These are phyloP conservation scores for Neurospora hispaniola DNA, from an alignment of 495 filamentous ascomycete genomes.

Conservation along the genomic window DNA sequence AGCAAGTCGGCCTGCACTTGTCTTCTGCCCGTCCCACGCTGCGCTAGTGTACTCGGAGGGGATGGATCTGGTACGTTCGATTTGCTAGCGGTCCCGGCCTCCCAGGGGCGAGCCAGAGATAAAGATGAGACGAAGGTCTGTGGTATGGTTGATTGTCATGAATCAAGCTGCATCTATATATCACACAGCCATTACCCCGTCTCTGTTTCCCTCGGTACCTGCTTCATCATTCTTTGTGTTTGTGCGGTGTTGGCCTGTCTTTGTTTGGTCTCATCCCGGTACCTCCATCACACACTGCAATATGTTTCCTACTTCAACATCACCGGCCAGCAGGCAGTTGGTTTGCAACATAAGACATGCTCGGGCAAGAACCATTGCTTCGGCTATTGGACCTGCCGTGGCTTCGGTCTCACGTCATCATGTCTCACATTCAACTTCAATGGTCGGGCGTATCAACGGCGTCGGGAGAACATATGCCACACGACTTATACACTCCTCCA, in stretches of 20 bases:
- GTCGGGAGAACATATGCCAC: slow-evolving; percentile 5
- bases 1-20: slow-evolving; percentile 7
- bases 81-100: neutral
- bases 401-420: neutral
- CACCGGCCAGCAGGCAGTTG: neutral
- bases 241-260: neutral
- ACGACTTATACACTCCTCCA: slow-evolving; percentile 31
- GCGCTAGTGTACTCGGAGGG: neutral
- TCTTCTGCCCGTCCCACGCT: neutral
- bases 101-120: neutral
- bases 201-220: neutral
- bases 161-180: neutral
- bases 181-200: neutral
- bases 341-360: neutral
- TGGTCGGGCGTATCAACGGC: neutral
- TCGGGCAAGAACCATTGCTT: neutral
- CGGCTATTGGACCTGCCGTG: neutral
- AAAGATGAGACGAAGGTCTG: neutral
- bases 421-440: neutral
- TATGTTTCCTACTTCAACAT: neutral
- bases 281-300: neutral
- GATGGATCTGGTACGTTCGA: slow-evolving; percentile 9
- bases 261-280: neutral
- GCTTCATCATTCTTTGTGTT: neutral
- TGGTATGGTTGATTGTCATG: neutral